Conservation (phyloP, 805 yeast genomes). For the Candida anglica region DNA sequence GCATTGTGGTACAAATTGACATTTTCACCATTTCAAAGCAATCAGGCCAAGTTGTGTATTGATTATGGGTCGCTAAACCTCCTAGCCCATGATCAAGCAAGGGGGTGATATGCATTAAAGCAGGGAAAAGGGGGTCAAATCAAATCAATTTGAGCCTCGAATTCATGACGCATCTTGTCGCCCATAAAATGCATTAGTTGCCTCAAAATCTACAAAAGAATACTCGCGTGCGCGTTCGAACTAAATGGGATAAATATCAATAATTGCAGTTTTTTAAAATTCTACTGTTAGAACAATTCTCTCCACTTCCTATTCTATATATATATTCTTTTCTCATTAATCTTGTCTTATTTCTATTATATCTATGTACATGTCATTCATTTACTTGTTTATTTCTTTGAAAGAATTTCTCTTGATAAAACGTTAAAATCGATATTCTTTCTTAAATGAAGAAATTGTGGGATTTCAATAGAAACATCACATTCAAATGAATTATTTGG, state of each 20-base stretch:
- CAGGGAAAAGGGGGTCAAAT: no score
- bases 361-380: background rate
- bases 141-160: no score
- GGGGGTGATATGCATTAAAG: no score
- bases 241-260: no score
- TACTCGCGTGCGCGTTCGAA: no score
- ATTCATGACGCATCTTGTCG: no score
- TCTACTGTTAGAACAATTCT: background rate
- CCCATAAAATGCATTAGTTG: no score
- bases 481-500: slow-evolving; percentile 8
- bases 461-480: slow-evolving; percentile 16
- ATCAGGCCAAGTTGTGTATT: no score
- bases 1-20: no score
- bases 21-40: no score
- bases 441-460: slow-evolving; percentile 20
- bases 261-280: background rate
- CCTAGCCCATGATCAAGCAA: no score
- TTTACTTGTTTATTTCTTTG: background rate
- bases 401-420: slow-evolving; percentile 14
- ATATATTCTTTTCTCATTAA: background rate
- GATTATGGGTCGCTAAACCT: no score
- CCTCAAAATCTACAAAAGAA: background rate
- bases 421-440: slow-evolving; percentile 25
- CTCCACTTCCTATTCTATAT: background rate
- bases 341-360: background rate